Evolutionary conservation across 768 basidiomycete species (phyloP).

Genomic region (Kwoniella mangroviensis): DNA sequence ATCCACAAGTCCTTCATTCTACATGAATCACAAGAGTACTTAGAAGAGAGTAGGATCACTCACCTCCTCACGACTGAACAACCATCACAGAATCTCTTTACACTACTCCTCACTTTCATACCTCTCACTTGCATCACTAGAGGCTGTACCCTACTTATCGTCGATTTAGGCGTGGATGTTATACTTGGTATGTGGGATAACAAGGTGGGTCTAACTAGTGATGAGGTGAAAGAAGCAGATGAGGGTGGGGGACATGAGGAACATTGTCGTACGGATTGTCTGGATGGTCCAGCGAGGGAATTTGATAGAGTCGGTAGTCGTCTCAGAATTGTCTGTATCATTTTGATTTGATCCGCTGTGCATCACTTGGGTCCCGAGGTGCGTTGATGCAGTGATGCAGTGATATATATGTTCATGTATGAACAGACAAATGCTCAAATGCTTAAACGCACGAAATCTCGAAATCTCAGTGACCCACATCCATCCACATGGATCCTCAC

Average conservation of each 20-base stretch:
- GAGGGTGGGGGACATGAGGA: constrained; percentile 24
- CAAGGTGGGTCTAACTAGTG: constrained; percentile 7
- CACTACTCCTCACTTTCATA: constrained; percentile 95
- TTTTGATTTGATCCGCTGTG: not conserved
- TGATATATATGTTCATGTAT: too few relatives aligned
- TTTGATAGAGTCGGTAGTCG: constrained; percentile 4
- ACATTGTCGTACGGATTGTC: constrained; percentile 16
- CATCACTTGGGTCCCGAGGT: not conserved
- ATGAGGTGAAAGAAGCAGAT: not conserved
- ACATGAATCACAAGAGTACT: too few relatives aligned
- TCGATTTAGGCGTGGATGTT: not conserved
- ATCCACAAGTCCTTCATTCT: too few relatives aligned
- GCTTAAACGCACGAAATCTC: too few relatives aligned
- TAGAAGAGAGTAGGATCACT: constrained; percentile 9
- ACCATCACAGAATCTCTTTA: constrained; percentile 93
- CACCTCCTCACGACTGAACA: constrained; percentile 76
- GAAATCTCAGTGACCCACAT: too few relatives aligned
- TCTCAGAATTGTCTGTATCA: constrained; percentile 24
- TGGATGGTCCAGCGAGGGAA: constrained; percentile 23
- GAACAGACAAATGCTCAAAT: too few relatives aligned
- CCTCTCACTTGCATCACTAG: constrained; percentile 60
- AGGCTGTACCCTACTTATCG: constrained; percentile 1
- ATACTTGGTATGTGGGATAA: constrained; percentile 6
- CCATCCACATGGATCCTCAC: too few relatives aligned
- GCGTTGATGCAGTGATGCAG: not conserved